Conservation (phyloP, 495 filamentous ascomycete species). For the Hypoxylon trugodes region DNA sequence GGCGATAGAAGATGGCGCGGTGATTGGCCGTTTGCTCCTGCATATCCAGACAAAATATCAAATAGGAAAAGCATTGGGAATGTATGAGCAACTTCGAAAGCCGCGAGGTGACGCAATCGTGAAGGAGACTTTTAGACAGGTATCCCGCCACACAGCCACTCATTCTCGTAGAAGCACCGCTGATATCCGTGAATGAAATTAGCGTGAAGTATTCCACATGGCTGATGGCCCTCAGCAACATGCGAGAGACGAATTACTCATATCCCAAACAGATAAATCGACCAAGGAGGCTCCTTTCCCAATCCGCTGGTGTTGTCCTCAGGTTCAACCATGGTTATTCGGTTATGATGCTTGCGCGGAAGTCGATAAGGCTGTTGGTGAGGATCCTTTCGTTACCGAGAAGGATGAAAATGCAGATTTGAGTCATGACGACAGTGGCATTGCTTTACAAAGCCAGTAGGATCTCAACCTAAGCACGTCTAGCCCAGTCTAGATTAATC, state of each 20-base stretch:
- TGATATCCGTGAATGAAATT: constrained; percentile 9
- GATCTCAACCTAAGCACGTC: too few species aligned
- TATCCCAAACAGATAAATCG: constrained; percentile 47
- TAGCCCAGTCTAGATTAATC: too few species aligned
- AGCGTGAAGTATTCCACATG: constrained; percentile 67
- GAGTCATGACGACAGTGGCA: not conserved
- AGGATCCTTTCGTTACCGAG: constrained; percentile 14
- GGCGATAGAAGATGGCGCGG: constrained; percentile 57
- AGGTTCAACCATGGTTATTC: constrained; percentile 61
- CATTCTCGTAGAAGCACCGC: not conserved
- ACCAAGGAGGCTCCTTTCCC: constrained; percentile 55
- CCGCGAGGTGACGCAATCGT: constrained; percentile 54
- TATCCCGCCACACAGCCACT: too few species aligned
- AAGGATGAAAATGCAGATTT: not conserved
- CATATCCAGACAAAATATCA: constrained; percentile 34
- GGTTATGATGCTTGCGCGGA: constrained; percentile 62
- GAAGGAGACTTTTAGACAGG: constrained; percentile 61
- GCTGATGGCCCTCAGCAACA: constrained; percentile 60
- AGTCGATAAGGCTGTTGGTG: constrained; percentile 53
- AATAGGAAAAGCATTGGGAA: constrained; percentile 48
- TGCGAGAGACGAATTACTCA: constrained; percentile 57
- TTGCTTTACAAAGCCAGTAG: not conserved
- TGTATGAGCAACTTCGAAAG: constrained; percentile 63
- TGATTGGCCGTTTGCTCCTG: constrained; percentile 52
- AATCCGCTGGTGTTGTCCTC: constrained; percentile 63